A percentile compares a stretch with the other conserved stretches of the same genome.
phyloP scores from a whole-genome alignment of 2,329 filamentous ascomycete species.

The Ilyonectria destructans region DNA sequence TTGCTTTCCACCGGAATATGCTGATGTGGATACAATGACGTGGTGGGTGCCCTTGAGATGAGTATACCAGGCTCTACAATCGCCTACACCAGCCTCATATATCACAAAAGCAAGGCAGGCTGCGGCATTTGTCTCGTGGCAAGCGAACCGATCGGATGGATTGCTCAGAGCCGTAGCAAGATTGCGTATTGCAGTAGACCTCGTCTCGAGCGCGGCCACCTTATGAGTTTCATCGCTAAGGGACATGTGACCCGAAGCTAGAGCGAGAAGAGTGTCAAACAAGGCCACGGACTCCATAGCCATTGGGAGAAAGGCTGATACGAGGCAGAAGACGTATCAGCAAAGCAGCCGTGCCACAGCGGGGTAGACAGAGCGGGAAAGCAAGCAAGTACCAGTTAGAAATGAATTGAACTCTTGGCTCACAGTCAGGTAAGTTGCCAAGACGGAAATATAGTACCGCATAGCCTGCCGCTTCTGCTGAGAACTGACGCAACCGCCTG shows the following conservation, averaged over 20 bases:
- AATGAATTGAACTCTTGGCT: constrained; percentile 20
- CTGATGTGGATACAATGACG: constrained; percentile 5
- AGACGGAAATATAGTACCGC: constrained; percentile 17
- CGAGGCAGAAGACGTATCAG: neutral
- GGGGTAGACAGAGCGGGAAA: too few relatives aligned
- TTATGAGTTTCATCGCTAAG: neutral
- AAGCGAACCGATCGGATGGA: neutral
- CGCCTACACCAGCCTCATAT: constrained; percentile 12
- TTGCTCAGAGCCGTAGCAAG: neutral
- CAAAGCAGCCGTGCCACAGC: neutral
- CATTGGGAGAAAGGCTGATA: constrained; percentile 24
- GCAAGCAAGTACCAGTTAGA: constrained; percentile 7
- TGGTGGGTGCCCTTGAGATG: constrained; percentile 16
- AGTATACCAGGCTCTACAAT: constrained; percentile 15
- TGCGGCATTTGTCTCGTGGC: constrained; percentile 3
- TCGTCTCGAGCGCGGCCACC: constrained; percentile 6
- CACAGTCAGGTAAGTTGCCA: constrained; percentile 2
- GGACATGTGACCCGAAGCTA: constrained; percentile 21
- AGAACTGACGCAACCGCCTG: too few relatives aligned
- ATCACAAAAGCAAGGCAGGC: constrained; percentile 20
- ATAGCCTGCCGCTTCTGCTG: constrained; percentile 9
- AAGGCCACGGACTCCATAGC: constrained; percentile 25
- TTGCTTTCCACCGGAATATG: neutral
- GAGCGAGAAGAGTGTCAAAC: constrained; percentile 11
- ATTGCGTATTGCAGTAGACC: constrained; percentile 1